These are phyloP conservation scores for Cladosporium velox DNA, from an alignment of 2,329 filamentous ascomycete species.

Conservation along the genomic window DNA sequence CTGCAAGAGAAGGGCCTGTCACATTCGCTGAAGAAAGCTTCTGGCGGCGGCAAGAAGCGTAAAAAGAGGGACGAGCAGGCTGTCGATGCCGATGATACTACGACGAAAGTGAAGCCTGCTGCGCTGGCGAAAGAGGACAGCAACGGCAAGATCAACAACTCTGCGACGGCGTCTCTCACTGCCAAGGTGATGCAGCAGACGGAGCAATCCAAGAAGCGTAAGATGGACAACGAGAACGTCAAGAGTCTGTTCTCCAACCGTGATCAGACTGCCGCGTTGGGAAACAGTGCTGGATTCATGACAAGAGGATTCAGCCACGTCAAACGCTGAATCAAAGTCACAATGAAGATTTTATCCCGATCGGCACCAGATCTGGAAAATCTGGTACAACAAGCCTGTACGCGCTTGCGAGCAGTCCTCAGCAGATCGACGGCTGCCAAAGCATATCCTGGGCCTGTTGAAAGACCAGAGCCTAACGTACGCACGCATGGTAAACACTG, in stretches of 20 bases:
- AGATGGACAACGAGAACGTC: conserved; percentile 60
- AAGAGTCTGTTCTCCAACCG: conserved; percentile 49
- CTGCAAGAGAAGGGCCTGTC: conserved; percentile 72
- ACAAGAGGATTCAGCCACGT: conserved; percentile 46
- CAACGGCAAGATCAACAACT: conserved; percentile 70
- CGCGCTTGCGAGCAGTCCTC: not conserved
- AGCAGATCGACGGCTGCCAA: not conserved
- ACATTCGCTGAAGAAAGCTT: conserved; percentile 83
- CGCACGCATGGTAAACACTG: not conserved
- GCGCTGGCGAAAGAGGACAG: conserved; percentile 26
- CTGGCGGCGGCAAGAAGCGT: conserved; percentile 68
- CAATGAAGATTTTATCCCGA: not conserved
- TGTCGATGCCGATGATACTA: conserved; percentile 24
- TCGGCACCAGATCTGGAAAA: not conserved
- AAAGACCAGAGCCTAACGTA: not conserved
- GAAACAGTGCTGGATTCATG: conserved; percentile 53
- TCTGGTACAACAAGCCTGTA: not conserved
- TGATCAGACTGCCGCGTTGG: conserved; percentile 38
- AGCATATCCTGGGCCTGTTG: not conserved
- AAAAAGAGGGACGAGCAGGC: conserved; percentile 58
- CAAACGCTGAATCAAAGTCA: not conserved
- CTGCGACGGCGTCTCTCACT: conserved; percentile 80
- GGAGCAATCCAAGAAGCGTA: conserved; percentile 77
- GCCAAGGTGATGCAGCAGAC: conserved; percentile 86
- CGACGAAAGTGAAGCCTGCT: conserved; percentile 9